These are phyloP conservation scores for Suhomyces wounanorum DNA, from an alignment of 1,139 yeast species.

Conservation along the genomic window DNA sequence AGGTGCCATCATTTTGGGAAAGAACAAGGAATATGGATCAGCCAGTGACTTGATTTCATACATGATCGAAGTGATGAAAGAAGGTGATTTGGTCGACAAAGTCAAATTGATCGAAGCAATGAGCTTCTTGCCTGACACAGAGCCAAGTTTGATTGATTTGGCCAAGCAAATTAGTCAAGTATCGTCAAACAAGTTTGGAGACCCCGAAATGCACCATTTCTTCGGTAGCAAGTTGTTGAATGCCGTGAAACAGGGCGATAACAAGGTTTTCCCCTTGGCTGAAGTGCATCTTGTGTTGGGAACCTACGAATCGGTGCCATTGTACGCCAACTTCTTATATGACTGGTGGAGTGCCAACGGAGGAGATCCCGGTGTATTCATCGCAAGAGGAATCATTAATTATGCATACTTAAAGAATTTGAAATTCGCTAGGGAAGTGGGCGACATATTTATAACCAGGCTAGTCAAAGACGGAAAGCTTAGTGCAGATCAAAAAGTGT, in stretches of 20 bases:
- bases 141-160: slow-evolving; percentile 67
- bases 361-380: slow-evolving; percentile 53
- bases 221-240: slow-evolving; percentile 66
- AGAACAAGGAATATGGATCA: slow-evolving; percentile 73
- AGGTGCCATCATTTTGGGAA: slow-evolving; percentile 67
- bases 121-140: slow-evolving; percentile 56
- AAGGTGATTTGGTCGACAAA: slow-evolving; percentile 44
- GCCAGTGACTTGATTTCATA: slow-evolving; percentile 78
- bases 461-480: slow-evolving; percentile 21
- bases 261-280: slow-evolving; percentile 41
- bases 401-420: slow-evolving; percentile 66
- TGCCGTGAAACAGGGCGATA: slow-evolving; percentile 22
- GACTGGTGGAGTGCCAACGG: slow-evolving; percentile 57
- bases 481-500: slow-evolving; percentile 15
- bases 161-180: slow-evolving; percentile 62
- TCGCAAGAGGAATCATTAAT: slow-evolving; percentile 67
- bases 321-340: slow-evolving; percentile 56
- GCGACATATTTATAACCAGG: slow-evolving; percentile 39
- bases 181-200: slow-evolving; percentile 60
- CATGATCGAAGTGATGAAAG: slow-evolving; percentile 65
- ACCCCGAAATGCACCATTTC: slow-evolving; percentile 70
- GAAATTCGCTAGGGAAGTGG: slow-evolving; percentile 53
- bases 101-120: slow-evolving; percentile 45
- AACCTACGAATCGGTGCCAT: slow-evolving; percentile 56
- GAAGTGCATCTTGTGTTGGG: slow-evolving; percentile 70